phyloP scores from a whole-genome alignment of 2,329 filamentous ascomycete species.

The Teratosphaeriaceae sp. region DNA sequence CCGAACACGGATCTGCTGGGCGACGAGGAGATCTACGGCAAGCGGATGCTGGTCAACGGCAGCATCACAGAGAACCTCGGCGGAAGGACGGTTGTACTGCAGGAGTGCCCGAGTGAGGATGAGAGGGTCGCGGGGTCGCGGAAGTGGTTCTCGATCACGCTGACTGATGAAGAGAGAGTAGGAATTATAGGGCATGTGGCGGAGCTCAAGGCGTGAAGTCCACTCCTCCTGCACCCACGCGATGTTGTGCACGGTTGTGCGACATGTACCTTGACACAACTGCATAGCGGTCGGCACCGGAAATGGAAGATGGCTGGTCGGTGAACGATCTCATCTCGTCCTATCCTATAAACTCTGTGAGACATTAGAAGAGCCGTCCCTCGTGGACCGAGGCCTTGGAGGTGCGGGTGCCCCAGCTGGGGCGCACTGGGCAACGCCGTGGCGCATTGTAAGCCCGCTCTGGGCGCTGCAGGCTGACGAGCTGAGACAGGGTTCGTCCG shows the following conservation, averaged over 20 bases:
- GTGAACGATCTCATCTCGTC: no score
- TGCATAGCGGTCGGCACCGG: no score
- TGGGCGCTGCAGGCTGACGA: background rate
- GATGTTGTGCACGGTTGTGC: background rate
- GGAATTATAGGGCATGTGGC: constrained; percentile 29
- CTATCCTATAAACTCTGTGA: no score
- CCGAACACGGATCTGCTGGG: constrained; percentile 7
- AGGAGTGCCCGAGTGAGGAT: constrained; percentile 35
- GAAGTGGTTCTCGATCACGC: constrained; percentile 38
- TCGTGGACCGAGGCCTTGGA: background rate
- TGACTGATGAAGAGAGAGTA: constrained; percentile 32
- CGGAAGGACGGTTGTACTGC: constrained; percentile 37
- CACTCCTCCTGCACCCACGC: no score
- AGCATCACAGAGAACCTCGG: constrained; percentile 40
- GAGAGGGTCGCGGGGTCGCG: constrained; percentile 37
- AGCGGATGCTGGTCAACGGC: constrained; percentile 36
- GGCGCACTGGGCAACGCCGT: no score
- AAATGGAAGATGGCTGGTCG: no score
- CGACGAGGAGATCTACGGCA: constrained; percentile 29
- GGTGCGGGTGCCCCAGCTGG: no score
- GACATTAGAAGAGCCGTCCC: no score
- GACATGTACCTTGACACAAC: no score
- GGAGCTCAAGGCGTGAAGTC: background rate
- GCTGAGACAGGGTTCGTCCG: background rate
- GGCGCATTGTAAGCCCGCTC: background rate